These are phyloP conservation scores for Penicillium digitatum DNA, from an alignment of 2,329 filamentous ascomycete species.

Conservation along the genomic window DNA sequence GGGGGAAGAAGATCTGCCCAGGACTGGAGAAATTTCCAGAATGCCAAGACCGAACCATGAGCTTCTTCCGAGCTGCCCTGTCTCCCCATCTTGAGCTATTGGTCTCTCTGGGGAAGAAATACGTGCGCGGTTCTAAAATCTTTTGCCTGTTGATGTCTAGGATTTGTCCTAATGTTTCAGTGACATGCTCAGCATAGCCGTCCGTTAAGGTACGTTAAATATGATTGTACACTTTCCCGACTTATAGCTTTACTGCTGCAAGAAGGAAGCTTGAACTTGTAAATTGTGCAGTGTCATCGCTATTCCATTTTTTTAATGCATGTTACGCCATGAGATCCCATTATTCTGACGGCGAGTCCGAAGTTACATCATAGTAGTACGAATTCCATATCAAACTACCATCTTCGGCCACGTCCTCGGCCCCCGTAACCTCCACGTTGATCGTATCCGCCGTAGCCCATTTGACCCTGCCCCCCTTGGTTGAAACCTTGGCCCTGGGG, in stretches of 20 bases:
- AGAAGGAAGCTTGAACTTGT: neutral
- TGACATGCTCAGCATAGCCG: neutral
- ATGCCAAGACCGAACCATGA: conserved; percentile 38
- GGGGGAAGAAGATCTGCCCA: conserved; percentile 32
- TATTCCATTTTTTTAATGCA: conserved; percentile 12
- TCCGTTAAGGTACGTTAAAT: neutral
- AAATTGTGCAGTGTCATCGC: conserved; percentile 1
- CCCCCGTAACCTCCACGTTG: conserved; percentile 40
- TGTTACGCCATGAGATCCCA: conserved; percentile 20
- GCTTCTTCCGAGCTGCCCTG: conserved; percentile 27
- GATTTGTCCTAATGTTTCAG: neutral
- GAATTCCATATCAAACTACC: conserved; percentile 23
- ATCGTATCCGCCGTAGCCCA: conserved; percentile 43
- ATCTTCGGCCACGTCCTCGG: conserved; percentile 41
- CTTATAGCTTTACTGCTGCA: conserved; percentile 7
- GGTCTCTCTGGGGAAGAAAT: neutral
- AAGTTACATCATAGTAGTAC: conserved; percentile 10
- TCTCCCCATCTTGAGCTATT: neutral
- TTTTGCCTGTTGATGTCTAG: neutral
- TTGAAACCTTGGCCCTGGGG: conserved; percentile 33
- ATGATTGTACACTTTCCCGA: neutral
- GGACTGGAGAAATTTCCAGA: conserved; percentile 44
- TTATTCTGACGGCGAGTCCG: conserved; percentile 1
- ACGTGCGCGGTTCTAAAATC: neutral
- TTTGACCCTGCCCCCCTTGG: conserved; percentile 40